phyloP scores from a whole-genome alignment of 768 basidiomycete species.

The Russula compacta region DNA sequence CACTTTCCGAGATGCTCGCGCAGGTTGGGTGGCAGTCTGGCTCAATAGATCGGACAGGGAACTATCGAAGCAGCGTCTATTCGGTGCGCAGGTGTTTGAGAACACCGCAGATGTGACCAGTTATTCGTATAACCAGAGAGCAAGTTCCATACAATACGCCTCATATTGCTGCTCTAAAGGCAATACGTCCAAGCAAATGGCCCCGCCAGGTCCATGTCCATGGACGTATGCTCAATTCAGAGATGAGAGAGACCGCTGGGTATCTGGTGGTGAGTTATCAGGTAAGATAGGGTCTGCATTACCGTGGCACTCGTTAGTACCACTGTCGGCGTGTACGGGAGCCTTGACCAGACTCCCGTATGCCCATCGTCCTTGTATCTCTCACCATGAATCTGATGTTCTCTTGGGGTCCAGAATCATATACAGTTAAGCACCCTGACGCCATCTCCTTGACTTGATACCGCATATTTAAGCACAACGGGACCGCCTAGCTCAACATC shows the following conservation, averaged over 20 bases:
- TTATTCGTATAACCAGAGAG: not conserved
- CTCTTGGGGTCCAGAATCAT: constrained; percentile 39
- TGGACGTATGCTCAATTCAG: not conserved
- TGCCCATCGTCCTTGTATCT: not conserved
- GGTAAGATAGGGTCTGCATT: constrained; percentile 39
- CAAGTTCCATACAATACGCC: not conserved
- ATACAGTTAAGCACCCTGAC: constrained; percentile 34
- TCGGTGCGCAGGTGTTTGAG: constrained; percentile 50
- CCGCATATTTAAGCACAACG: not conserved
- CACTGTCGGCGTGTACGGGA: constrained; percentile 38
- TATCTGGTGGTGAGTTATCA: not conserved
- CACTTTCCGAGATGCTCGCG: not conserved
- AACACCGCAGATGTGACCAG: constrained; percentile 34
- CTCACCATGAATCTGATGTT: not conserved
- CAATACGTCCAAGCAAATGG: not conserved
- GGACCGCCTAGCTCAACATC: constrained; percentile 20
- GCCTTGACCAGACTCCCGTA: constrained; percentile 46
- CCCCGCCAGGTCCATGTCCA: not conserved
- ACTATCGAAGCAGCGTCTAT: constrained; percentile 61
- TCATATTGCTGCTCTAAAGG: not conserved
- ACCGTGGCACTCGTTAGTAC: constrained; percentile 36
- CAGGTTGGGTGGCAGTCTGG: not conserved
- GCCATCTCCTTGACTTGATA: not conserved
- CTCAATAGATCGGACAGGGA: constrained; percentile 54
- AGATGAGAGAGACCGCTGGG: constrained; percentile 7